Evolutionary conservation across 1,139 yeast species (phyloP).

Genomic region (Citeromyces hawaiiensis): DNA sequence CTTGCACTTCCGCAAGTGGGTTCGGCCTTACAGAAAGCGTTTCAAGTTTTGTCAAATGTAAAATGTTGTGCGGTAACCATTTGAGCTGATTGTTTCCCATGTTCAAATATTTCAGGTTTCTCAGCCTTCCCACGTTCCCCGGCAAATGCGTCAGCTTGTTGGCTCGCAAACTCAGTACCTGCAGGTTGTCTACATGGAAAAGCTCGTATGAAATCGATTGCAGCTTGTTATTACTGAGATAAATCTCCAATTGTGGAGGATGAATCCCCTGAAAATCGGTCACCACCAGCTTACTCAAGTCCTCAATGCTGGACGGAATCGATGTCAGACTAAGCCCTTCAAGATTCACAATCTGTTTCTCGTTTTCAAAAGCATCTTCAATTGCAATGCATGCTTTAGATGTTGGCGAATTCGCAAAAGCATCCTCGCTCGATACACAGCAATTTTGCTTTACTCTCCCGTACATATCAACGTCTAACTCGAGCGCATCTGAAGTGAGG

Average conservation of each 20-base stretch:
- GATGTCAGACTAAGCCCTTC: constrained; percentile 27
- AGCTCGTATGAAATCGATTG: constrained; percentile 33
- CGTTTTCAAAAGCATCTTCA: constrained; percentile 13
- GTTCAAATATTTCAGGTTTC: constrained; percentile 31
- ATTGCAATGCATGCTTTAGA: neutral
- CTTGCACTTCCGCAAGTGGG: constrained; percentile 14
- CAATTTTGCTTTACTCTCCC: neutral
- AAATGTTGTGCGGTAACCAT: constrained; percentile 41
- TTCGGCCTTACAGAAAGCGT: constrained; percentile 39
- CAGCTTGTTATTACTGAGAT: constrained; percentile 37
- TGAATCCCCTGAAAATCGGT: constrained; percentile 21
- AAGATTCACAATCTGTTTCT: constrained; percentile 25
- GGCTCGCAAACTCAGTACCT: constrained; percentile 39
- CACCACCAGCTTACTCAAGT: constrained; percentile 32
- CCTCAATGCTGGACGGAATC: constrained; percentile 43
- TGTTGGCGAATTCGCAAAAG: neutral
- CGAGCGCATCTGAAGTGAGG: neutral
- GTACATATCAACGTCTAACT: neutral
- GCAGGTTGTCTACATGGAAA: constrained; percentile 33
- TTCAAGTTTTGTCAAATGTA: constrained; percentile 26
- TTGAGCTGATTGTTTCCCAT: constrained; percentile 36
- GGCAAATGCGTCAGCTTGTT: constrained; percentile 38
- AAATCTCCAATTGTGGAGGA: constrained; percentile 27
- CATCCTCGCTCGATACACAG: neutral
- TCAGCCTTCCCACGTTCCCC: constrained; percentile 31